phyloP scores from a whole-genome alignment of 139 green algal genomes.

The Ulvella scutata region DNA sequence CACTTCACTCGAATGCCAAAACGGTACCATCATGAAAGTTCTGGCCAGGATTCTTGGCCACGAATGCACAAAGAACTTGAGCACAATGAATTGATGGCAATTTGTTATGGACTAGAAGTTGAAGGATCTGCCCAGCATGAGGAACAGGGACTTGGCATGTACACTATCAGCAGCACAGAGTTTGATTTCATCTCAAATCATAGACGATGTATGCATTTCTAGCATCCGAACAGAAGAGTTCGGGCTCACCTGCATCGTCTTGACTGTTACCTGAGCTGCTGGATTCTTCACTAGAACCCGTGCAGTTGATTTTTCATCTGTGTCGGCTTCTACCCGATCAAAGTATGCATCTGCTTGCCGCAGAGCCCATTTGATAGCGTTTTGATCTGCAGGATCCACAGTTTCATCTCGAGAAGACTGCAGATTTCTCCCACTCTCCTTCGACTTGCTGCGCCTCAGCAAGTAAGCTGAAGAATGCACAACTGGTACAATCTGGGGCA shows the following conservation, averaged over 20 bases:
- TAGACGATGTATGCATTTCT: too few relatives aligned
- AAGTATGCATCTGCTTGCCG: not conserved
- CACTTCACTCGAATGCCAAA: too few relatives aligned
- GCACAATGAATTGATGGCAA: too few relatives aligned
- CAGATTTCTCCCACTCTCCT: not conserved
- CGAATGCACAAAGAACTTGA: too few relatives aligned
- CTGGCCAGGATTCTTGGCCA: too few relatives aligned
- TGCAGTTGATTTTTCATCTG: not conserved
- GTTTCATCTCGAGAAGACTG: not conserved
- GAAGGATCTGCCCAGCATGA: too few relatives aligned
- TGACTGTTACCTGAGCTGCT: not conserved
- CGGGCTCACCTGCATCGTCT: conserved; percentile 1
- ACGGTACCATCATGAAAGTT: too few relatives aligned
- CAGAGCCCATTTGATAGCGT: not conserved
- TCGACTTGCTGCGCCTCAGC: not conserved
- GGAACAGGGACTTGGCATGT: too few relatives aligned
- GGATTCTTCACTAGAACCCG: not conserved
- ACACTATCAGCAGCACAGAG: too few relatives aligned
- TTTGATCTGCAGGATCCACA: not conserved
- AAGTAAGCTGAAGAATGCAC: not conserved
- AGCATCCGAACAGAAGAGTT: too few relatives aligned
- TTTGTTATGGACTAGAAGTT: too few relatives aligned
- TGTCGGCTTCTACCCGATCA: not conserved
- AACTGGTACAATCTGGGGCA: not conserved
- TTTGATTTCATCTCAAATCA: too few relatives aligned